These are phyloP conservation scores for Sclerotinia nivalis DNA, from an alignment of 2,329 filamentous ascomycete species.

Conservation along the genomic window DNA sequence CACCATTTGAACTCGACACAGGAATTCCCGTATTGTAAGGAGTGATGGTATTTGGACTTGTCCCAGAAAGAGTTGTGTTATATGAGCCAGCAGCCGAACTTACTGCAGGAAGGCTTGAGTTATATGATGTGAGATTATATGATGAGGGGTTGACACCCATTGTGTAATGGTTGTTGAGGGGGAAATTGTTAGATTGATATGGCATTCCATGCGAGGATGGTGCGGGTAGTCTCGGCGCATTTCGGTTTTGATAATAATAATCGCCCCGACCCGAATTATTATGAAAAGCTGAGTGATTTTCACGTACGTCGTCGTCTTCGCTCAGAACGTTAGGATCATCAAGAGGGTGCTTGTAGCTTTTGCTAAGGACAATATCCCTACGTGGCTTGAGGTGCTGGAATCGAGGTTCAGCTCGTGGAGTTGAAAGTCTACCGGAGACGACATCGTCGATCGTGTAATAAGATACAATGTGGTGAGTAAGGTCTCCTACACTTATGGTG, in stretches of 20 bases:
- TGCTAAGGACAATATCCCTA: slow-evolving; percentile 57
- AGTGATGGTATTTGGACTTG: not conserved
- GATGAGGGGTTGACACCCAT: slow-evolving; percentile 27
- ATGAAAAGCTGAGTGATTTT: slow-evolving; percentile 4
- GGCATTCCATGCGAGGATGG: slow-evolving; percentile 30
- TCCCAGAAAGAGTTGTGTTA: not conserved
- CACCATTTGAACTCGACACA: slow-evolving; percentile 1
- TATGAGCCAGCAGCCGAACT: slow-evolving; percentile 16
- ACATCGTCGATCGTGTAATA: slow-evolving; percentile 86
- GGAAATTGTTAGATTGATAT: slow-evolving; percentile 28
- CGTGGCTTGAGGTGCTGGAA: slow-evolving; percentile 56
- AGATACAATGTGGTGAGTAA: slow-evolving; percentile 82
- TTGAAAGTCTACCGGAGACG: slow-evolving; percentile 54
- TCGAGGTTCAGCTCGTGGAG: slow-evolving; percentile 56
- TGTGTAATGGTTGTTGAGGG: slow-evolving; percentile 32
- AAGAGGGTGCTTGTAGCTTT: slow-evolving; percentile 67
- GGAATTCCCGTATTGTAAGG: slow-evolving; percentile 25
- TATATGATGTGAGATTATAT: slow-evolving; percentile 28
- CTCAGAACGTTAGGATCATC: slow-evolving; percentile 55
- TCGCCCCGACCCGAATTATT: not conserved
- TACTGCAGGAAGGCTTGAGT: slow-evolving; percentile 11
- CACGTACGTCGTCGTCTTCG: slow-evolving; percentile 32
- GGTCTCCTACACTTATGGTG: slow-evolving; percentile 71
- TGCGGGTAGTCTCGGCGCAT: slow-evolving; percentile 36
- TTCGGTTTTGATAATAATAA: slow-evolving; percentile 34